phyloP scores from a whole-genome alignment of 23 red algal species.

The Gracilaria domingensis region DNA sequence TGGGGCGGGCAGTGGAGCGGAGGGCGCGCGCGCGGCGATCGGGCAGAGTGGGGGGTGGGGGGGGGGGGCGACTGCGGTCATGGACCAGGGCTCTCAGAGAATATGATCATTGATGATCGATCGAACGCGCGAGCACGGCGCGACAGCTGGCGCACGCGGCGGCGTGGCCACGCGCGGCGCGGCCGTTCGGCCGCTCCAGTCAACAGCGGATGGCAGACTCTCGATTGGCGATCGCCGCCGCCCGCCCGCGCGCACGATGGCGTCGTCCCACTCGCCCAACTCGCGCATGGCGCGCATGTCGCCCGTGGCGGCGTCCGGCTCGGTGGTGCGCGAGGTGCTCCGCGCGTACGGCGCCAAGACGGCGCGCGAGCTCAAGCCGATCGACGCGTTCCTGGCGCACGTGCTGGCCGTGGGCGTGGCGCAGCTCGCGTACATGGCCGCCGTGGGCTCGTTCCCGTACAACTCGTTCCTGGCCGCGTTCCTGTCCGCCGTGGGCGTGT shows the following conservation, averaged over 20 bases:
- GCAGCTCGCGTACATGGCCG: constrained; percentile 70
- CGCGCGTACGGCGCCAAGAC: constrained; percentile 41
- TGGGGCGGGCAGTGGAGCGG: background rate
- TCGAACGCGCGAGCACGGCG: too few relatives aligned
- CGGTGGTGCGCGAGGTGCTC: constrained; percentile 45
- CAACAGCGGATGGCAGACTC: too few relatives aligned
- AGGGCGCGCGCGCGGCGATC: background rate
- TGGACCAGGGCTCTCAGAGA: too few relatives aligned
- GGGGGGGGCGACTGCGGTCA: too few relatives aligned
- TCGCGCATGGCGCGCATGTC: background rate
- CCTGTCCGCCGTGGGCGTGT: constrained; percentile 81
- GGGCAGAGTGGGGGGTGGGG: too few relatives aligned
- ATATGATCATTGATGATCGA: too few relatives aligned
- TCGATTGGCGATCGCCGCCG: too few relatives aligned
- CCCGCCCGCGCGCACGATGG: too few relatives aligned
- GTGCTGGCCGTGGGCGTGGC: constrained; percentile 65
- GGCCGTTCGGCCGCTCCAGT: too few relatives aligned
- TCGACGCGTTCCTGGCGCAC: constrained; percentile 84
- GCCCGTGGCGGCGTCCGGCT: background rate
- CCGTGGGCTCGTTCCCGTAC: constrained; percentile 95
- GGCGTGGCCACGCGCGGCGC: too few relatives aligned
- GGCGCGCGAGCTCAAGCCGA: constrained; percentile 56
- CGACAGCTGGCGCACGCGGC: too few relatives aligned
- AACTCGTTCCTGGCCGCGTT: constrained; percentile 94
- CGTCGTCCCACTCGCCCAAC: too few relatives aligned